Base-by-base conservation (phyloP, 2,329 filamentous ascomycete genomes). In the Endoconidiophora laricicola region DNA sequence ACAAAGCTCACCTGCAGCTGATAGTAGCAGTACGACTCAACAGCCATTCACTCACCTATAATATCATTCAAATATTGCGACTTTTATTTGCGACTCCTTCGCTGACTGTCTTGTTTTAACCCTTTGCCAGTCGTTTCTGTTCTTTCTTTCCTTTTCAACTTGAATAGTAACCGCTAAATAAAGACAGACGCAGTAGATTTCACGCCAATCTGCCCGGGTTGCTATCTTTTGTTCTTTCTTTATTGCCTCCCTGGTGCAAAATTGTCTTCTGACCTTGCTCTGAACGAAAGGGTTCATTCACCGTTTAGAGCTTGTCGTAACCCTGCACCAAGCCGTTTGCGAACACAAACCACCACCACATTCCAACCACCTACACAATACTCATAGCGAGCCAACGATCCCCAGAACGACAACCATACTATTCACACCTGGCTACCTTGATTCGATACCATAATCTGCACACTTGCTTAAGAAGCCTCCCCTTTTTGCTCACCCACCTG, bases 1-100 rank as follows among this genome's bases (percentile, higher is more conserved):
- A 46, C 48, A 33, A 46, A 50, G 48, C 48, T 50, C 48, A 42
- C 43, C 42, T 50, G 48, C 48, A 46, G 29, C 29, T 33, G 29
- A 33, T 33, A 33, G 29, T 33, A 33, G 12, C 29, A 33, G 29
- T 12, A 33, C 29, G 7, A 33, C 29, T 10, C 9, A 12, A 33
- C 29, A 12, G 4, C 29, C 29, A 33, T 33, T 33, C 29, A 33
- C 29, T 12, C 20, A 24, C 45, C 16, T 24, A 47, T 29, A 40
- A 22, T 33, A 33, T 29, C n/a, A 52, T 20, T n/a, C 48, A 26
- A 29, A 6, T 40, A 26, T 44, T 33, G 41, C 18, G 20, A 26
- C 26, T 43, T 45, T 24, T 44, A 38, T 38, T 23, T 12, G 14
- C 36, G 41, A 22, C 20, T 24, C 24, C 18, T 14, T 43, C 41